A percentile compares a stretch with the other conserved stretches of the same genome.
These are phyloP conservation scores for Sporothrix brasiliensis DNA, from an alignment of 2,329 filamentous ascomycete genomes.

Conservation along the genomic window DNA sequence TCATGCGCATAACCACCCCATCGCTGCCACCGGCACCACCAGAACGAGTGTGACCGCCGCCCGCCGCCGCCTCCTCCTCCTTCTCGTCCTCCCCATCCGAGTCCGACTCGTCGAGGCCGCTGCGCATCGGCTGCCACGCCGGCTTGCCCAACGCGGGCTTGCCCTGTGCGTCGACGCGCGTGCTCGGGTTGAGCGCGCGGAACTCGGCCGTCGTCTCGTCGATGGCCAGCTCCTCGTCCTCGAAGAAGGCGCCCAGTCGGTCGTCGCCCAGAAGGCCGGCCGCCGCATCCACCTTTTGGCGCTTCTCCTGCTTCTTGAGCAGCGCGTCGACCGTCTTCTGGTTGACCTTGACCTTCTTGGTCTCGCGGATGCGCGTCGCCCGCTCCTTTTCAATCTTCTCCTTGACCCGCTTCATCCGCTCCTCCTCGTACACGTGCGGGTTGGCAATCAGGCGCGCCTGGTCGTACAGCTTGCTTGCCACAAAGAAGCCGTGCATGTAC, in stretches of 20 bases:
- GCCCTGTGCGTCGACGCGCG: slow-evolving; percentile 51
- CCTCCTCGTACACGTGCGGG: slow-evolving; percentile 90
- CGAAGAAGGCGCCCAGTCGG: slow-evolving; percentile 86
- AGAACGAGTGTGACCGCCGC: slow-evolving; percentile 33
- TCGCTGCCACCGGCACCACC: slow-evolving; percentile 37
- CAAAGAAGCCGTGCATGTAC: slow-evolving; percentile 99
- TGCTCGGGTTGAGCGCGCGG: slow-evolving; percentile 85
- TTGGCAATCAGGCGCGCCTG: slow-evolving; percentile 91
- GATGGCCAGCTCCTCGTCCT: slow-evolving; percentile 89
- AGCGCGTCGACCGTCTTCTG: slow-evolving; percentile 75
- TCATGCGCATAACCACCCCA: slow-evolving; percentile 64
- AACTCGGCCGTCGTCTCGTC: slow-evolving; percentile 90
- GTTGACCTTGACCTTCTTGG: slow-evolving; percentile 98
- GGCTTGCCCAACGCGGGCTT: slow-evolving; percentile 47
- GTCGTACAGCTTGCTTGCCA: slow-evolving; percentile 92
- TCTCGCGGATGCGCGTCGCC: slow-evolving; percentile 89
- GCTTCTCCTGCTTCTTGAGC: slow-evolving; percentile 65
- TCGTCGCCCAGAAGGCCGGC: slow-evolving; percentile 76
- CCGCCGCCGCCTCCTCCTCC: slow-evolving; percentile 47
- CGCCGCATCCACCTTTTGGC: slow-evolving; percentile 59
- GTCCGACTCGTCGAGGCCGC: slow-evolving; percentile 38
- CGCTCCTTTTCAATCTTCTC: slow-evolving; percentile 97
- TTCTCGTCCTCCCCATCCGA: slow-evolving; percentile 50
- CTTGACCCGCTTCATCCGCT: slow-evolving; percentile 85
- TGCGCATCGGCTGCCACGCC: slow-evolving; percentile 51